Percentiles rank a stretch among this genome's conserved stretches.
Evolutionary conservation across 306 rosid genomes (phyloP).

Genomic region (Carpinus viminea): DNA sequence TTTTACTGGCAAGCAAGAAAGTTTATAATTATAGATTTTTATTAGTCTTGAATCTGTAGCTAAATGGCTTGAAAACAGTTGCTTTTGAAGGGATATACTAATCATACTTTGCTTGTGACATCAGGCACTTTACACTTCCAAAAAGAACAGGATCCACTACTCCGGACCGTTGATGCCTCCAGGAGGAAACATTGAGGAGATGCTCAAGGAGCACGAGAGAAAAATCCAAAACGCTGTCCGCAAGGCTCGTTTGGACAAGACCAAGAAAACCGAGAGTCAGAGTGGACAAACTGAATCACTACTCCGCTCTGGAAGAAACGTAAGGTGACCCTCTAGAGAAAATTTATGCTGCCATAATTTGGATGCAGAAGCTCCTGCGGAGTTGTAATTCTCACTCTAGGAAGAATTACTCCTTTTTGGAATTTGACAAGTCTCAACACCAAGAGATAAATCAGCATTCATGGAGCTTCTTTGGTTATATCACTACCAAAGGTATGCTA

Average conservation of each 20-base stretch:
- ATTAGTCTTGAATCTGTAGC: slow-evolving; percentile 8
- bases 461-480: slow-evolving; percentile 27
- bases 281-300: slow-evolving; percentile 55
- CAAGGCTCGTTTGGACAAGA: slow-evolving; percentile 69
- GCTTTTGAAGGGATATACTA: slow-evolving; percentile 14
- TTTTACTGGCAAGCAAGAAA: neutral
- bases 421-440: slow-evolving; percentile 13
- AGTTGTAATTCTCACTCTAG: neutral
- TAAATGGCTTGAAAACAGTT: slow-evolving; percentile 12
- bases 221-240: slow-evolving; percentile 73
- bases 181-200: slow-evolving; percentile 66
- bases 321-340: slow-evolving; percentile 31
- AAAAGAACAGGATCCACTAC: slow-evolving; percentile 53
- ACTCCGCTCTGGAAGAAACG: slow-evolving; percentile 38
- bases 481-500: slow-evolving; percentile 28
- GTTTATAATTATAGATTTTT: neutral
- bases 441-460: slow-evolving; percentile 14
- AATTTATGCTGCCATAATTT: slow-evolving; percentile 20
- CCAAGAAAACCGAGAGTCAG: slow-evolving; percentile 35
- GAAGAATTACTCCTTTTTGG: neutral
- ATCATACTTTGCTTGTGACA: slow-evolving; percentile 22
- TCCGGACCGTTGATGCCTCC: slow-evolving; percentile 71
- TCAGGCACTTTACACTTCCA: slow-evolving; percentile 45
- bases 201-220: slow-evolving; percentile 79
- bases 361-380: slow-evolving; percentile 27